Evolutionary conservation across 1,284 basidiomycete species (phyloP).

Genomic region (Malassezia cuniculi): DNA sequence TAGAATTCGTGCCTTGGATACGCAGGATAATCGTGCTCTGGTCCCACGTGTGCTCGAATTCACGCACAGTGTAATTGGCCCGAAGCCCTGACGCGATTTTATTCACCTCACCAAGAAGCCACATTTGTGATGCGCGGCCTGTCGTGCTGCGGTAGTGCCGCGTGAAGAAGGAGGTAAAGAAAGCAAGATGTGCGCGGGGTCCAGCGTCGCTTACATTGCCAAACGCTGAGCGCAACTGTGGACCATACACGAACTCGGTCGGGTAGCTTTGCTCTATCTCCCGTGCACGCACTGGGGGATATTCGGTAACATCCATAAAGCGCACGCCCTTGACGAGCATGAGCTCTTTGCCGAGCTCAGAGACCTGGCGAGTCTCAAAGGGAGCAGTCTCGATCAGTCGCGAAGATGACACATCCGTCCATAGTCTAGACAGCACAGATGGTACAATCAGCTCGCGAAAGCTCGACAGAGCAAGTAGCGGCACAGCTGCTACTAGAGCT

Average conservation of each 20-base stretch:
- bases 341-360: too few relatives aligned
- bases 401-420: too few relatives aligned
- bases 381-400: too few relatives aligned
- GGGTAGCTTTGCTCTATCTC: slow-evolving; percentile 17
- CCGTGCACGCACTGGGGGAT: neutral
- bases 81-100: slow-evolving; percentile 9
- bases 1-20: slow-evolving; percentile 20
- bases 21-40: slow-evolving; percentile 67
- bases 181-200: slow-evolving; percentile 21
- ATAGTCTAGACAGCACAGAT: too few relatives aligned
- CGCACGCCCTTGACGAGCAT: slow-evolving; percentile 14
- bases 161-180: slow-evolving; percentile 50
- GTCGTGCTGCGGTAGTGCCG: slow-evolving; percentile 53
- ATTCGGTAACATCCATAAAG: slow-evolving; percentile 39
- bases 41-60: slow-evolving; percentile 79
- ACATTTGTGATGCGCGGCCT: slow-evolving; percentile 61
- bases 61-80: slow-evolving; percentile 50
- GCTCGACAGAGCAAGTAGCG: too few relatives aligned
- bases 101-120: slow-evolving; percentile 51
- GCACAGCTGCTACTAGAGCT: too few relatives aligned
- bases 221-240: slow-evolving; percentile 18
- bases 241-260: slow-evolving; percentile 10
- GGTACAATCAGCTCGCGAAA: too few relatives aligned
- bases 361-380: too few relatives aligned
- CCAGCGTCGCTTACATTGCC: slow-evolving; percentile 21